Evolutionary conservation across 2,329 filamentous ascomycete species (phyloP).

Genomic region (Madurella mycetomatis): DNA sequence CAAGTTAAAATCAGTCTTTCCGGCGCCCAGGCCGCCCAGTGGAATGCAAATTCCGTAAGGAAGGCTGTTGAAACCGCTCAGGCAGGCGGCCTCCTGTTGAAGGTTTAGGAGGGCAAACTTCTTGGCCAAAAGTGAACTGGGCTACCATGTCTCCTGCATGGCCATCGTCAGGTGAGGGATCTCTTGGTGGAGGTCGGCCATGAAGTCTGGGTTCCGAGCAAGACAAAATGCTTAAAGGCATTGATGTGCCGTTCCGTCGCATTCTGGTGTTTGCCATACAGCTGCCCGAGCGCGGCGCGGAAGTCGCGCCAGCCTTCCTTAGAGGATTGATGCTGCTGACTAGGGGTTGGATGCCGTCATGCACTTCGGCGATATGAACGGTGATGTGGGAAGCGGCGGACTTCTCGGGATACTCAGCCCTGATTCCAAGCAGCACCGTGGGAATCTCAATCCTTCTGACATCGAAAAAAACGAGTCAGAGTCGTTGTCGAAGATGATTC

Average conservation of each 20-base stretch:
- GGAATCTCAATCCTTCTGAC: slow-evolving; percentile 7
- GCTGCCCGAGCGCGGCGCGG: not conserved
- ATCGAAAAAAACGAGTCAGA: slow-evolving; percentile 4
- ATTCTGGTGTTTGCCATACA: slow-evolving; percentile 4
- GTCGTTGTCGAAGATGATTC: slow-evolving; percentile 3
- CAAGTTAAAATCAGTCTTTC: slow-evolving; percentile 15
- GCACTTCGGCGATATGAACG: not conserved
- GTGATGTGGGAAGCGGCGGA: slow-evolving; percentile 4
- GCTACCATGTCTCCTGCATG: not conserved
- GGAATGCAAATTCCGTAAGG: slow-evolving; percentile 12
- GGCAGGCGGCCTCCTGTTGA: slow-evolving; percentile 8
- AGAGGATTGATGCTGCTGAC: not conserved
- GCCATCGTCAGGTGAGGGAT: slow-evolving; percentile 9
- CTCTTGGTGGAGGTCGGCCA: slow-evolving; percentile 1
- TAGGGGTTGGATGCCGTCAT: not conserved
- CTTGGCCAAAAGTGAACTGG: not conserved
- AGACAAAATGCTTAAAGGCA: slow-evolving; percentile 12
- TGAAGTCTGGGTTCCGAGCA: slow-evolving; percentile 8
- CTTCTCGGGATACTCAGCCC: not conserved
- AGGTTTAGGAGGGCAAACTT: slow-evolving; percentile 6
- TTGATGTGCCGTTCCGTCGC: slow-evolving; percentile 5
- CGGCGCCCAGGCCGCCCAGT: slow-evolving; percentile 14
- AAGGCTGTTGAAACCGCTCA: slow-evolving; percentile 6
- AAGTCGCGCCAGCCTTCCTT: not conserved
- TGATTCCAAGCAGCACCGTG: not conserved